Percentiles rank a stretch among this genome's conserved stretches.
Conservation (phyloP, 345 rosid species). For the Acer saccharum region DNA sequence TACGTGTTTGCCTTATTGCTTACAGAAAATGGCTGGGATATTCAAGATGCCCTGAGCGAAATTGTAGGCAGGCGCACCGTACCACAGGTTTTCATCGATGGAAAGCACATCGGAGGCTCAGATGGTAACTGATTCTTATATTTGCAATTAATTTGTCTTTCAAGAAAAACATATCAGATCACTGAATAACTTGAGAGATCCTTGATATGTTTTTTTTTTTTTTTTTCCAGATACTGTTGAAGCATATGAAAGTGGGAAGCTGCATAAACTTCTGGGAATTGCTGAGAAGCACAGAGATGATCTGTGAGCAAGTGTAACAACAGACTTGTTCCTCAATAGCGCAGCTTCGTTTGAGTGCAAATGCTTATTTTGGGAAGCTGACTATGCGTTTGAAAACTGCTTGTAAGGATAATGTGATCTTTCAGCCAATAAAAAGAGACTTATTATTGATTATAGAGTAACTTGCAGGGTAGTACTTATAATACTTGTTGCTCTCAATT, state of each 20-base stretch:
- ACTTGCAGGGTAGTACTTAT: background rate
- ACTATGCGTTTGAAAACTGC: background rate
- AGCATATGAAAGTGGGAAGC: constrained; percentile 70
- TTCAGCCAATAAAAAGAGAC: background rate
- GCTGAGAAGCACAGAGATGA: constrained; percentile 33
- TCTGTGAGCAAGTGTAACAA: constrained; percentile 37
- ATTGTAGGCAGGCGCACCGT: constrained; percentile 76
- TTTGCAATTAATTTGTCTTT: background rate
- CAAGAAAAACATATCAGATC: background rate
- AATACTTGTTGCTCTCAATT: background rate
- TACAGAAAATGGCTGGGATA: constrained; percentile 69
- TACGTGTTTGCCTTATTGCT: constrained; percentile 10
- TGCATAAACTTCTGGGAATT: constrained; percentile 69
- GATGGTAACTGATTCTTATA: constrained; percentile 55
- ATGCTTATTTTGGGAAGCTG: background rate
- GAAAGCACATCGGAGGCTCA: constrained; percentile 91
- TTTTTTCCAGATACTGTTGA: constrained; percentile 67
- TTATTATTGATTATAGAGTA: background rate
- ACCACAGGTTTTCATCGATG: constrained; percentile 86
- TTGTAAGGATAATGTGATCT: background rate
- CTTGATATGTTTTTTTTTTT: constrained; percentile 8
- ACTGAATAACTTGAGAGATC: constrained; percentile 2
- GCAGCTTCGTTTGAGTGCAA: background rate
- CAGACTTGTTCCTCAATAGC: background rate
- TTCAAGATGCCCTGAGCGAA: constrained; percentile 72